Evolutionary conservation across 495 filamentous ascomycete species (phyloP).

Genomic region (Cairneyella variabilis): DNA sequence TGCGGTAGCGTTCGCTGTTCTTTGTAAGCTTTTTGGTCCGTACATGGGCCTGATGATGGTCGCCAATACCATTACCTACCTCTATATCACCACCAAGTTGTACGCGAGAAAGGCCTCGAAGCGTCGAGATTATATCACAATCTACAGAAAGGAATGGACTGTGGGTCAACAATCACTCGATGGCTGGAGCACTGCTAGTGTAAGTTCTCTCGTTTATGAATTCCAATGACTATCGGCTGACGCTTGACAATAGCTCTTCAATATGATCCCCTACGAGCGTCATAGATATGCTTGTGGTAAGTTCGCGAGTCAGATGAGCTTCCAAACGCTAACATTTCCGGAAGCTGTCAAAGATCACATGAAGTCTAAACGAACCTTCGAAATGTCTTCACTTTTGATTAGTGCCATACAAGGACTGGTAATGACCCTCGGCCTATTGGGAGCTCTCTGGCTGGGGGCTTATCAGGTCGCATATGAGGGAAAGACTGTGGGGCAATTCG

Average conservation of each 20-base stretch:
- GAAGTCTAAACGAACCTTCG: slow-evolving; percentile 17
- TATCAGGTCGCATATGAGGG: slow-evolving; percentile 56
- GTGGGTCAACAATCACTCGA: slow-evolving; percentile 21
- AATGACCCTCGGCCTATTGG: slow-evolving; percentile 58
- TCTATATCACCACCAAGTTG: slow-evolving; percentile 57
- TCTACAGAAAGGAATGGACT: slow-evolving; percentile 26
- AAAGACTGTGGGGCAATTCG: slow-evolving; percentile 64
- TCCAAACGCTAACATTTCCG: slow-evolving; percentile 1
- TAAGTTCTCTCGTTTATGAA: slow-evolving; percentile 11
- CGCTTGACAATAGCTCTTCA: slow-evolving; percentile 41
- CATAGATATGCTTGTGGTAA: slow-evolving; percentile 49
- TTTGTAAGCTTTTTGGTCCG: slow-evolving; percentile 64
- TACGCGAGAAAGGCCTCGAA: slow-evolving; percentile 37
- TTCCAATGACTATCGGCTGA: slow-evolving; percentile 5
- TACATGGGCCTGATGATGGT: slow-evolving; percentile 72
- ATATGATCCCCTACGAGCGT: slow-evolving; percentile 63
- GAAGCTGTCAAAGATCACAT: slow-evolving; percentile 26
- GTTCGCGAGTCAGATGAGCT: background rate
- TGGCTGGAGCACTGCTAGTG: slow-evolving; percentile 25
- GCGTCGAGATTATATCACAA: slow-evolving; percentile 31
- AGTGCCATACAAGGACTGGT: slow-evolving; percentile 46
- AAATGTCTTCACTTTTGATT: slow-evolving; percentile 22
- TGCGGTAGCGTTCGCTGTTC: slow-evolving; percentile 61
- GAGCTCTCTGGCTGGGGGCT: slow-evolving; percentile 62
- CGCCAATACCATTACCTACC: slow-evolving; percentile 56